Conservation (phyloP, 768 basidiomycete genomes). For the Boletus eberwhitei region DNA sequence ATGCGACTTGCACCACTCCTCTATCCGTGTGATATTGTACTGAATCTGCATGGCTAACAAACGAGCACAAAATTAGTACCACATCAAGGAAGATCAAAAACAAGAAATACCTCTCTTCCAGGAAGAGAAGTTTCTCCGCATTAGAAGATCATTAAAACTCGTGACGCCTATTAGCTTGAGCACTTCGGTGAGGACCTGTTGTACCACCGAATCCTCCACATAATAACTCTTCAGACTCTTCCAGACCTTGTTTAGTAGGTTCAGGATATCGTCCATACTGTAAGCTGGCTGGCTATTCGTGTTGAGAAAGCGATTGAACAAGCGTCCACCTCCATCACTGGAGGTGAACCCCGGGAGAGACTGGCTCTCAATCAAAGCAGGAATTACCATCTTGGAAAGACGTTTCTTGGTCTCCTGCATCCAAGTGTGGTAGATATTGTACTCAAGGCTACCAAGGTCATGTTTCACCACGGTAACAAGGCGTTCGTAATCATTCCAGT, state of each 20-base stretch:
- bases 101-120: constrained; percentile 89
- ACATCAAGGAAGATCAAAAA: background rate
- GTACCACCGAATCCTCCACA: constrained; percentile 95
- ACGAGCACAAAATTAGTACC: background rate
- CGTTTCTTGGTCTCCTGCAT: constrained; percentile 98
- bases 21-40: constrained; percentile 96
- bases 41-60: constrained; percentile 97
- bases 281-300: constrained; percentile 85
- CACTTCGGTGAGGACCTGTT: constrained; percentile 92
- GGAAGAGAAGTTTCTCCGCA: constrained; percentile 98
- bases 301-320: constrained; percentile 91
- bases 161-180: constrained; percentile 94
- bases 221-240: constrained; percentile 98
- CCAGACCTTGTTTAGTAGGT: constrained; percentile 96
- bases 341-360: constrained; percentile 97
- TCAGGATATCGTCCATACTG: constrained; percentile 97
- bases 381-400: constrained; percentile 95
- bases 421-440: constrained; percentile 99
- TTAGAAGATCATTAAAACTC: constrained; percentile 96
- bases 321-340: constrained; percentile 85
- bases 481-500: constrained; percentile 96
- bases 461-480: constrained; percentile 98
- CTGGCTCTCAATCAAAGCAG: constrained; percentile 97
- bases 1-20: constrained; percentile 99
- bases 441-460: constrained; percentile 96